Percentiles rank a stretch among this genome's conserved stretches.
phyloP scores from a whole-genome alignment of 176 grass and related monocot species.

The Musa acuminata region DNA sequence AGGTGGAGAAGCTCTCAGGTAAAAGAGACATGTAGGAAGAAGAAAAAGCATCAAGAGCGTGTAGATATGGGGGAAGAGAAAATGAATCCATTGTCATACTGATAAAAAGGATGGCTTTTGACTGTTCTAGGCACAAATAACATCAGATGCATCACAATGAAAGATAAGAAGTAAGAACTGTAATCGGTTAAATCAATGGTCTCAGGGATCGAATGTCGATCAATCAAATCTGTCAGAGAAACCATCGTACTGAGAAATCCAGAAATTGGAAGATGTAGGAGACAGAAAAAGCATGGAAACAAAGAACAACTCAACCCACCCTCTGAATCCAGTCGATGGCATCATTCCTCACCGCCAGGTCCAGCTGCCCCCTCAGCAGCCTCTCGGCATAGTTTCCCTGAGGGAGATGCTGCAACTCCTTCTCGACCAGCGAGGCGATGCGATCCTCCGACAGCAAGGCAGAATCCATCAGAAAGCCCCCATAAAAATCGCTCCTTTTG shows the following conservation, averaged over 20 bases:
- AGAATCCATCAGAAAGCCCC: background rate
- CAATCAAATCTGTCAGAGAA: background rate
- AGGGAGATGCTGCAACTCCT: constrained; percentile 4
- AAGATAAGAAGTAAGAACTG: background rate
- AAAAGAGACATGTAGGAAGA: constrained; percentile 13
- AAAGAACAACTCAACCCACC: background rate
- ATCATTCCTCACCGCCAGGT: background rate
- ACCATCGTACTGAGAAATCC: background rate
- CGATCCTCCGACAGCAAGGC: constrained; percentile 7
- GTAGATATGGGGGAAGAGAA: background rate
- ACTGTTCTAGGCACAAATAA: background rate
- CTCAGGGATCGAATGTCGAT: background rate
- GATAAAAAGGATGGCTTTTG: background rate
- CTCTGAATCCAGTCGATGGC: constrained; percentile 5
- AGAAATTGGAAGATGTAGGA: background rate
- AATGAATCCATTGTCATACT: background rate
- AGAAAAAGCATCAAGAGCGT: background rate
- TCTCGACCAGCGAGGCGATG: constrained; percentile 4
- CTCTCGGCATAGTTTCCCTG: background rate
- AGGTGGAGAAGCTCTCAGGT: background rate
- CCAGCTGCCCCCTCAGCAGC: background rate
- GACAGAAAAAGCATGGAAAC: background rate
- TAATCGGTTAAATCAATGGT: background rate
- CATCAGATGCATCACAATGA: background rate
- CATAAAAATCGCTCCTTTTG: constrained; percentile 1